A percentile compares a stretch with the other conserved stretches of the same genome.
phyloP scores from a whole-genome alignment of 129 eudicot species.

The Rutidosis leptorrhynchoides region DNA sequence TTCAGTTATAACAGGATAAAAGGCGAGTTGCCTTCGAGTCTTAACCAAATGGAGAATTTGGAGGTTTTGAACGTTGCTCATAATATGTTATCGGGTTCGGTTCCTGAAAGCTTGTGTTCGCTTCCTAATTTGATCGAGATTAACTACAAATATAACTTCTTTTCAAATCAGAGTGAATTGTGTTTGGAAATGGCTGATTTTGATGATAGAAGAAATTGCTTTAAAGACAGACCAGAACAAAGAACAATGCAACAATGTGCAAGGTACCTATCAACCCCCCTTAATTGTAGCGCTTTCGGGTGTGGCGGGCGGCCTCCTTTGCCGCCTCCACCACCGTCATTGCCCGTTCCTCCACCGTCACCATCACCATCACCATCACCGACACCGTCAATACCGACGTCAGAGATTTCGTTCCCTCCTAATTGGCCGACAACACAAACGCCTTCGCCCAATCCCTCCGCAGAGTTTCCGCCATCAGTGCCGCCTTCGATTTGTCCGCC shows the following conservation, averaged over 20 bases:
- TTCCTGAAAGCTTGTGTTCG: conserved; percentile 43
- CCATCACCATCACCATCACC: conserved; percentile 19
- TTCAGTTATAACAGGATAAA: conserved; percentile 42
- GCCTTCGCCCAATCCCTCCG: background rate
- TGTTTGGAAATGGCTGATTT: conserved; percentile 31
- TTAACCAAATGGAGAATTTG: conserved; percentile 40
- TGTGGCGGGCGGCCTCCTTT: conserved; percentile 42
- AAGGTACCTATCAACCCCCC: conserved; percentile 34
- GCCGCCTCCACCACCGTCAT: conserved; percentile 26
- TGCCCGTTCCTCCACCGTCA: background rate
- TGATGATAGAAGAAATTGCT: conserved; percentile 53
- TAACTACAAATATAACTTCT: conserved; percentile 45
- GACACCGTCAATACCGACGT: conserved; percentile 11
- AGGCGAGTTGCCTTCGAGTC: conserved; percentile 51
- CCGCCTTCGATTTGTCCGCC: conserved; percentile 24
- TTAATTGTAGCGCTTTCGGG: conserved; percentile 37
- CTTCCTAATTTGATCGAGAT: conserved; percentile 49
- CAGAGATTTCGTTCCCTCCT: conserved; percentile 21
- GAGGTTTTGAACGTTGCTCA: conserved; percentile 46
- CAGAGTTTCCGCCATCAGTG: background rate
- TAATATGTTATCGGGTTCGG: conserved; percentile 47
- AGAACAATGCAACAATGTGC: conserved; percentile 41
- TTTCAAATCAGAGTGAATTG: conserved; percentile 29
- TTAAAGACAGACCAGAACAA: conserved; percentile 40
- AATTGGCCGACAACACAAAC: background rate